phyloP scores from a whole-genome alignment of 2,329 filamentous ascomycete species.

The Diaporthe vaccinii region DNA sequence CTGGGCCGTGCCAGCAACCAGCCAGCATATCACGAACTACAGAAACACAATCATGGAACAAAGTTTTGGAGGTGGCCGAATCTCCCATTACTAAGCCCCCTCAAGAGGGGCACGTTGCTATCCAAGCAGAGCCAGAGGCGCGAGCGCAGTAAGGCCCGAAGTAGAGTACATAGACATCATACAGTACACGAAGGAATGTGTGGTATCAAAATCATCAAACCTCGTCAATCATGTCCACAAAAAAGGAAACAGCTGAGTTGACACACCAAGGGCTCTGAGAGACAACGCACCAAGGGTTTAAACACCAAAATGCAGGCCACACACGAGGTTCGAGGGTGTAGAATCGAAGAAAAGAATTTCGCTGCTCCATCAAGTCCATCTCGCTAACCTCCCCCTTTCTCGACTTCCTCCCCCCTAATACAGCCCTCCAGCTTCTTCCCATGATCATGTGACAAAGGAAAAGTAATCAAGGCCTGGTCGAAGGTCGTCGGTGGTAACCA shows the following conservation, averaged over 20 bases:
- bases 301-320: constrained; percentile 43
- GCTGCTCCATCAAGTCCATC: constrained; percentile 42
- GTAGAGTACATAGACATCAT: constrained; percentile 33
- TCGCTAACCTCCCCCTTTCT: constrained; percentile 18
- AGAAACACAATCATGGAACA: not conserved
- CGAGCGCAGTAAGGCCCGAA: constrained; percentile 44
- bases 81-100: constrained; percentile 55
- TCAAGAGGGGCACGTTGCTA: constrained; percentile 48
- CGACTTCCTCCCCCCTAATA: constrained; percentile 37
- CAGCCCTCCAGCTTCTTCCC: constrained; percentile 24
- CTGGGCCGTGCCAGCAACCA: not conserved
- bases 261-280: constrained; percentile 39
- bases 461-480: constrained; percentile 36
- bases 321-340: constrained; percentile 35
- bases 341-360: constrained; percentile 33
- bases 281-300: constrained; percentile 43
- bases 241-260: constrained; percentile 33
- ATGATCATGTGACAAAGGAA: constrained; percentile 44
- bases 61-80: constrained; percentile 52
- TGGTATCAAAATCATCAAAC: constrained; percentile 42
- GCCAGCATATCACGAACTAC: constrained; percentile 1
- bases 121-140: constrained; percentile 45
- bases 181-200: constrained; percentile 42
- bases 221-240: constrained; percentile 45
- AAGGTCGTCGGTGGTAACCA: constrained; percentile 33